A percentile compares a stretch with the other conserved stretches of the same genome.
Evolutionary conservation across 768 basidiomycete genomes (phyloP).

Genomic region (Auricularia sp.): DNA sequence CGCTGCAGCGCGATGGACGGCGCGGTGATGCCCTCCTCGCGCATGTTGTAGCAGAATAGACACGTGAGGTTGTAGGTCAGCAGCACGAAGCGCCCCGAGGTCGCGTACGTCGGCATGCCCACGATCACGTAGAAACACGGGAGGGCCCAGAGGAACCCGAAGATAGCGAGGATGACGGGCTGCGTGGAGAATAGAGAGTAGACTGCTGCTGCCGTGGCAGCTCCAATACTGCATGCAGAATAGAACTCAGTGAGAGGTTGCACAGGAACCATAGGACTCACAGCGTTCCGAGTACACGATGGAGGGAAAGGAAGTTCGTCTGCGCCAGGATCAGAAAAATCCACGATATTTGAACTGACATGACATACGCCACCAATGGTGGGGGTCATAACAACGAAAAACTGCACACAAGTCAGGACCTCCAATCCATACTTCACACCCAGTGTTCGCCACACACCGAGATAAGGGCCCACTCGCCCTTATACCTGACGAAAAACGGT

Average conservation of each 20-base stretch:
- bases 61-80: conserved; percentile 88
- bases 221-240: conserved; percentile 51
- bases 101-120: conserved; percentile 62
- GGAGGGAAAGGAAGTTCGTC: conserved; percentile 80
- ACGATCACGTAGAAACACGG: conserved; percentile 91
- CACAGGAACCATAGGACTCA: conserved; percentile 26
- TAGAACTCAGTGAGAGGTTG: conserved; percentile 4
- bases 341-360: too few relatives aligned
- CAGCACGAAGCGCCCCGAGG: conserved; percentile 70
- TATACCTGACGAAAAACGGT: conserved; percentile 66
- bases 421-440: conserved; percentile 6
- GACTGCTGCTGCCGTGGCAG: conserved; percentile 58
- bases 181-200: conserved; percentile 73
- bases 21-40: conserved; percentile 54
- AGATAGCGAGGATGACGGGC: conserved; percentile 60
- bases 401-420: conserved; percentile 30
- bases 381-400: conserved; percentile 84
- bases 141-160: conserved; percentile 88
- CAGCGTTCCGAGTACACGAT: conserved; percentile 82
- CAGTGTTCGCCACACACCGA: conserved; percentile 46
- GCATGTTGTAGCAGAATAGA: conserved; percentile 67
- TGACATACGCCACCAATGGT: conserved; percentile 61
- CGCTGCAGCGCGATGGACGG: conserved; percentile 66
- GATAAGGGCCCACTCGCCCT: conserved; percentile 94
- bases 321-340: conserved; percentile 19